phyloP scores from a whole-genome alignment of 176 grass and related monocot genomes.

The Avena atlantica region DNA sequence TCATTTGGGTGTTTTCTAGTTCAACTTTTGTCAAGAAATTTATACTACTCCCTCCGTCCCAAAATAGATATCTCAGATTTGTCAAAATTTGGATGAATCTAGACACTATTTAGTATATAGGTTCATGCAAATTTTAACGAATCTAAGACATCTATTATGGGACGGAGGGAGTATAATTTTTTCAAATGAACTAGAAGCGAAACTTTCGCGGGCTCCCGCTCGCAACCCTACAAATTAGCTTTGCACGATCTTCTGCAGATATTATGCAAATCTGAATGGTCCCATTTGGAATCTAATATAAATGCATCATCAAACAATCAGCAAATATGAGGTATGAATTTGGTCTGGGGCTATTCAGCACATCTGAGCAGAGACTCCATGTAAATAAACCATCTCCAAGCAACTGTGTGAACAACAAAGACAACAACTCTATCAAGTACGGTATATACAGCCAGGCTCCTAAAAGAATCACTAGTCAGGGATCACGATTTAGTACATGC shows the following conservation, averaged over 20 bases:
- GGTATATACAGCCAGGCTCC: background rate
- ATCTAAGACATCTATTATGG: too few relatives aligned
- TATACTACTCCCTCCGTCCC: too few relatives aligned
- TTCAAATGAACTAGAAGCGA: too few relatives aligned
- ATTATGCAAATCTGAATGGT: constrained; percentile 5
- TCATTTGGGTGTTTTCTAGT: too few relatives aligned
- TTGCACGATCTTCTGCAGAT: background rate
- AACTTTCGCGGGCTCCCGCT: too few relatives aligned
- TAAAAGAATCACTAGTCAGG: constrained; percentile 9
- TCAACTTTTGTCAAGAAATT: too few relatives aligned
- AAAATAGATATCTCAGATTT: too few relatives aligned
- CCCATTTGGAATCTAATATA: constrained; percentile 20
- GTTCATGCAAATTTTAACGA: too few relatives aligned
- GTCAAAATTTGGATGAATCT: too few relatives aligned
- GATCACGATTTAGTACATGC: constrained; percentile 22
- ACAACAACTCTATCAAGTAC: background rate
- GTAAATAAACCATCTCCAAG: background rate
- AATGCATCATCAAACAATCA: constrained; percentile 5
- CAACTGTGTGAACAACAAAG: background rate
- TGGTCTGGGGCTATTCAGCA: background rate
- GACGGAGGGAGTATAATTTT: too few relatives aligned
- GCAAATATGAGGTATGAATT: background rate
- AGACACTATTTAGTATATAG: too few relatives aligned
- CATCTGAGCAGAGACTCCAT: constrained; percentile 4
- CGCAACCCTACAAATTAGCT: background rate